phyloP scores from a whole-genome alignment of 2,329 filamentous ascomycete species.

The Venturia carpophila region DNA sequence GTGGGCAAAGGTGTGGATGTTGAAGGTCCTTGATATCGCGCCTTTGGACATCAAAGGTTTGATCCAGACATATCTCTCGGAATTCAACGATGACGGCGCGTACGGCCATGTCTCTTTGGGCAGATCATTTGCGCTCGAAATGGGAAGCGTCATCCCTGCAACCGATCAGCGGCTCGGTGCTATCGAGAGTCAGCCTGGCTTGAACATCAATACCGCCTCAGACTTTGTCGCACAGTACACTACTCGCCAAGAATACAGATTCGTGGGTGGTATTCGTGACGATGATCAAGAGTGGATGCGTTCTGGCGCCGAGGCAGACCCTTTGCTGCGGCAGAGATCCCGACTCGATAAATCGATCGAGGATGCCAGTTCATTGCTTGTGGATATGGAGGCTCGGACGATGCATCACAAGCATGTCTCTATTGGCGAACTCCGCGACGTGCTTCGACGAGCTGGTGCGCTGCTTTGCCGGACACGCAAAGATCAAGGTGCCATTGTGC shows the following conservation, averaged over 20 bases:
- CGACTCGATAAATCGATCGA: constrained; percentile 38
- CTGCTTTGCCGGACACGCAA: constrained; percentile 71
- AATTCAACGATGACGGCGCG: constrained; percentile 82
- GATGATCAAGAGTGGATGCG: constrained; percentile 59
- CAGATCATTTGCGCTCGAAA: constrained; percentile 86
- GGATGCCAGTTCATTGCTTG: constrained; percentile 52
- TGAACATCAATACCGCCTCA: constrained; percentile 80
- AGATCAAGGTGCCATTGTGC: constrained; percentile 70
- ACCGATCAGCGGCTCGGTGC: constrained; percentile 78
- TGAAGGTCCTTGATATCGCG: constrained; percentile 69
- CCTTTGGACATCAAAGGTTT: constrained; percentile 92
- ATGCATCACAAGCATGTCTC: constrained; percentile 61
- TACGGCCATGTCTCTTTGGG: constrained; percentile 91
- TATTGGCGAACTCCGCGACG: constrained; percentile 68
- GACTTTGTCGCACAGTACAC: constrained; percentile 98
- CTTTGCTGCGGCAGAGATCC: constrained; percentile 18
- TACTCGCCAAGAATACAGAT: constrained; percentile 89
- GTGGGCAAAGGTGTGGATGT: constrained; percentile 73
- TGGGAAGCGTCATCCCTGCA: constrained; percentile 77
- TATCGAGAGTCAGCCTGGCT: constrained; percentile 65
- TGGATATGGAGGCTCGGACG: constrained; percentile 64
- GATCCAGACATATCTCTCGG: constrained; percentile 86
- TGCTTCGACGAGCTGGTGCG: constrained; percentile 75
- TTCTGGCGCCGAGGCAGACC: constrained; percentile 32
- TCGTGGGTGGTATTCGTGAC: constrained; percentile 66